Conservation (phyloP, 2,329 filamentous ascomycete genomes). For the Aspergillus sojae region DNA sequence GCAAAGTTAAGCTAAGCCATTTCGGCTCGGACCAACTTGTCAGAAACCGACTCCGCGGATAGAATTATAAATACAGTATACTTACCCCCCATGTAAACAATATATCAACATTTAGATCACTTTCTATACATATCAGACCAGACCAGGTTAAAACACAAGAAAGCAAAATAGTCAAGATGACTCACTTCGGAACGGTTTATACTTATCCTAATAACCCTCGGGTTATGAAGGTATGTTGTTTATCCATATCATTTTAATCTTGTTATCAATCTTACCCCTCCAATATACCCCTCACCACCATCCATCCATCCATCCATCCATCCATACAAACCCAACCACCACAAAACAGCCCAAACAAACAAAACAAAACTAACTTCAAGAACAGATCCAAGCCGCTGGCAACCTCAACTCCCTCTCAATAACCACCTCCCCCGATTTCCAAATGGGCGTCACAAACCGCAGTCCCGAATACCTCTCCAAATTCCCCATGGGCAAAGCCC, state of each 20-base stretch:
- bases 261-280: too few species aligned
- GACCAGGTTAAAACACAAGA: background rate
- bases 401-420: slow-evolving; percentile 41
- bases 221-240: slow-evolving; percentile 21
- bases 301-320: too few species aligned
- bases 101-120: too few species aligned
- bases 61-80: too few species aligned
- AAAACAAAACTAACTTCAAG: background rate
- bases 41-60: too few species aligned
- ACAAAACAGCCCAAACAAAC: background rate
- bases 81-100: too few species aligned
- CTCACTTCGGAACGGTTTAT: slow-evolving; percentile 22
- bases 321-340: too few species aligned
- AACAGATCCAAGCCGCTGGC: slow-evolving; percentile 33
- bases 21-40: too few species aligned
- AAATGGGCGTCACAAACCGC: slow-evolving; percentile 48
- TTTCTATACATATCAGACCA: too few species aligned
- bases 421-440: slow-evolving; percentile 37
- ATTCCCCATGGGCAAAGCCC: slow-evolving; percentile 57
- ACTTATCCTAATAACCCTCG: slow-evolving; percentile 26
- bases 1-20: background rate
- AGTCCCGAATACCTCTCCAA: slow-evolving; percentile 52
- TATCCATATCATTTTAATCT: too few species aligned
- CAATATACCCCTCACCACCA: background rate
- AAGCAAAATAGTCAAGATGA: slow-evolving; percentile 16